Conservation (phyloP, 495 filamentous ascomycete species). For the Cenococcum geophilum region DNA sequence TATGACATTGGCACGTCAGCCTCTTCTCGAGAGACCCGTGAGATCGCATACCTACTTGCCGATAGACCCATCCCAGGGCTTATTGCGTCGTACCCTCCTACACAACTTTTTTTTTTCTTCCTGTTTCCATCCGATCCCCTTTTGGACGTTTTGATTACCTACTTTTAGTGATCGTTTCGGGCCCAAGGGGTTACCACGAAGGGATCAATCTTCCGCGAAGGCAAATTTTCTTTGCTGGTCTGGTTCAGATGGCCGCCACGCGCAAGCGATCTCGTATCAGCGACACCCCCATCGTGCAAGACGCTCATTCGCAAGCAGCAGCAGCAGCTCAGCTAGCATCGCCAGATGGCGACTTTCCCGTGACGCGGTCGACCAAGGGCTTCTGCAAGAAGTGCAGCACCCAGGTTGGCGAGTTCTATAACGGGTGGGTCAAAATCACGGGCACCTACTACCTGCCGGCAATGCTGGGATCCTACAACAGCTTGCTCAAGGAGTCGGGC, state of each 20-base stretch:
- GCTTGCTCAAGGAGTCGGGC: slow-evolving; percentile 6
- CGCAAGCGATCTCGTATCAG: slow-evolving; percentile 11
- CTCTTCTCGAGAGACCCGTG: too few relatives aligned
- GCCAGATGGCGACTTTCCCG: slow-evolving; percentile 9
- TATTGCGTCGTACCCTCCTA: too few relatives aligned
- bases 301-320: neutral
- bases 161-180: slow-evolving; percentile 1
- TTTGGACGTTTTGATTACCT: slow-evolving; percentile 1
- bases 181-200: neutral
- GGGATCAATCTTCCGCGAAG: neutral
- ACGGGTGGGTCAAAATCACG: slow-evolving; percentile 30
- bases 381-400: slow-evolving; percentile 27
- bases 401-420: slow-evolving; percentile 32
- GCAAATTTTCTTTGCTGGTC: neutral
- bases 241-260: slow-evolving; percentile 4
- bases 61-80: too few relatives aligned
- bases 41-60: too few relatives aligned
- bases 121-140: neutral
- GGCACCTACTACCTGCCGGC: slow-evolving; percentile 32
- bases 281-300: slow-evolving; percentile 4
- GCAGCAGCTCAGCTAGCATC: neutral
- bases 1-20: too few relatives aligned
- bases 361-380: slow-evolving; percentile 19
- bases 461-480: slow-evolving; percentile 29
- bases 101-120: too few relatives aligned